These are phyloP conservation scores for Coelastrella sp. DNA, from an alignment of 139 green algal genomes.

Conservation along the genomic window DNA sequence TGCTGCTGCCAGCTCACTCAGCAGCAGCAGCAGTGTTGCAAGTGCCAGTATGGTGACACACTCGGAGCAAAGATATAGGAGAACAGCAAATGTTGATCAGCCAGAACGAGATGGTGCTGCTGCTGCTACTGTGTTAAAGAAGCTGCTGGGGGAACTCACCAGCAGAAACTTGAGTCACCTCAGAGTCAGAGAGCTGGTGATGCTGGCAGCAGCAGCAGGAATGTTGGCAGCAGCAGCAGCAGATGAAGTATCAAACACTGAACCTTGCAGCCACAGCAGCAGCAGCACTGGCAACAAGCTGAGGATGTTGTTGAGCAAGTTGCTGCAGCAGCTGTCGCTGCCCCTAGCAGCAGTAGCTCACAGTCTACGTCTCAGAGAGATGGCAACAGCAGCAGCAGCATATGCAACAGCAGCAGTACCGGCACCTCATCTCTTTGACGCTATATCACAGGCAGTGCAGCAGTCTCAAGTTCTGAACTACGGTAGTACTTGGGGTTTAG, in stretches of 20 bases:
- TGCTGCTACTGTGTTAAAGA: not conserved
- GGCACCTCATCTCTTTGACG: constrained; percentile 33
- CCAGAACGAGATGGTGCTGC: not conserved
- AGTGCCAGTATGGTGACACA: too few species aligned
- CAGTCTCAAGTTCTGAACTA: not conserved
- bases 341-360: not conserved
- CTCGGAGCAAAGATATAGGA: not conserved
- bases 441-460: not conserved
- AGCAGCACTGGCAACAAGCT: too few species aligned
- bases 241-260: too few species aligned
- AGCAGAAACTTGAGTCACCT: not conserved
- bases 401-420: constrained; percentile 7
- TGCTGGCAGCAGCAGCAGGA: constrained; percentile 30
- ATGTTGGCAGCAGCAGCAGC: not conserved
- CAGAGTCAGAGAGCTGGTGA: constrained; percentile 3
- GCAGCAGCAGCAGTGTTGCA: not conserved
- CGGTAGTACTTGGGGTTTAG: constrained; percentile 24
- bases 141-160: not conserved
- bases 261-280: not conserved
- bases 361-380: not conserved
- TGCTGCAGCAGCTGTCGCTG: not conserved
- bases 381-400: not conserved
- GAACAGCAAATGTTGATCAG: not conserved
- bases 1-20: not conserved
- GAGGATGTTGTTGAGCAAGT: not conserved